These are phyloP conservation scores for Chaetomium globosum DNA, from an alignment of 2,329 filamentous ascomycete genomes.

Conservation along the genomic window DNA sequence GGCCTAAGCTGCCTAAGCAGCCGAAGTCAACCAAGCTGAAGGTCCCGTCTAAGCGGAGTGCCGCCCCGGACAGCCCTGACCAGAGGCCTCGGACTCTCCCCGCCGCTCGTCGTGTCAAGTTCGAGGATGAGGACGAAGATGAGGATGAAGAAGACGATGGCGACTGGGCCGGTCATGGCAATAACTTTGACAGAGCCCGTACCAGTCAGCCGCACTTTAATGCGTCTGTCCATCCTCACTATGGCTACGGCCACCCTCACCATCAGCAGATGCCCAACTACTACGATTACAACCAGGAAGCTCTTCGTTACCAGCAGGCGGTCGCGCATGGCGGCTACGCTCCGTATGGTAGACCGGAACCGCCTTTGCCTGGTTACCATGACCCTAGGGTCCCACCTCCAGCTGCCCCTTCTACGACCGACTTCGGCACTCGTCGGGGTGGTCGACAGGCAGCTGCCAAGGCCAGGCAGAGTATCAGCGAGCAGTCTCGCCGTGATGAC, in stretches of 20 bases:
- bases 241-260: background rate
- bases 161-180: background rate
- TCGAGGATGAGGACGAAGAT: background rate
- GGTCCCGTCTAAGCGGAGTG: background rate
- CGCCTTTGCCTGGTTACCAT: background rate
- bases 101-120: background rate
- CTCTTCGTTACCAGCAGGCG: background rate
- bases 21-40: background rate
- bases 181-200: background rate
- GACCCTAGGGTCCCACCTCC: background rate
- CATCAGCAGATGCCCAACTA: background rate
- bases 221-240: background rate
- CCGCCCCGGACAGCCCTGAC: background rate
- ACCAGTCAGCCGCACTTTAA: background rate
- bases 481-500: background rate
- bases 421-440: background rate
- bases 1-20: background rate
- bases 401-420: background rate
- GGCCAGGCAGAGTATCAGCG: slow-evolving; percentile 9
- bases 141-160: background rate
- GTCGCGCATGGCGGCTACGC: background rate
- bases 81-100: background rate
- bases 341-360: background rate
- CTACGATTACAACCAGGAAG: background rate
- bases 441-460: slow-evolving; percentile 9